Base-by-base conservation (phyloP, 148 eudicot genomes). In the Chenopodium quinoa region DNA sequence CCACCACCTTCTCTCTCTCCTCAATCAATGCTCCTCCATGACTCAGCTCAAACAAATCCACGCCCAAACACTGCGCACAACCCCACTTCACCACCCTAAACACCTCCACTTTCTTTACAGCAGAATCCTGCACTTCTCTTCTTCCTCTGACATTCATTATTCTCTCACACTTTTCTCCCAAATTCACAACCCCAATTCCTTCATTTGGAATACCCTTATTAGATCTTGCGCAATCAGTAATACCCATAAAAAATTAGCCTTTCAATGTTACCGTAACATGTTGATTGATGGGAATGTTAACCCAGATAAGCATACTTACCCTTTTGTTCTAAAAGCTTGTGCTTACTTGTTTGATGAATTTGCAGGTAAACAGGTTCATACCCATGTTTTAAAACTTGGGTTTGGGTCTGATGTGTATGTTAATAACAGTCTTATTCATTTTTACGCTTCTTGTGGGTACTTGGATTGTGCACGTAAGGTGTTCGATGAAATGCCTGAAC, bases 261-360 rank as follows among this genome's bases (percentile, higher is more conserved):
- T 92, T 75, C 0, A 10, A 4, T 63, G 89, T 13, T 93, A 88
- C 77, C 16, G n/a, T 25, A 66, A 87, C 0, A 85, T 92, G 89
- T 54, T 92, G 77, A 56, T 46, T 56, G 82, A 76, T 13, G 89
- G 78, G 19, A 47, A 10, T 52, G 85, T 85, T 62, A 4, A 22
- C 22, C 94, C 95, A 32, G 98, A 94, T 80, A 92, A 91, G 40
- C 93, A 92, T 69, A 93, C 96, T 27, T 92, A 86, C 76, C 92
- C 94, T 0, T 90, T 90, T 60, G 91, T 94, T 67, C 89, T 92
- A 4, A 94, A 92, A 76, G 92, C 93, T 11, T 94, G 96, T 79
- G 92, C 98, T 44, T 90, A 89, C 75, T 74, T 91, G 66, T 90
- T 89, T 77, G 84, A 85, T 48, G 32, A 81, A 14, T 70, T 48